Percentiles rank a stretch among this genome's conserved stretches.
phyloP scores from a whole-genome alignment of 2,329 filamentous ascomycete genomes.

The Pestalotiopsis sp. region DNA sequence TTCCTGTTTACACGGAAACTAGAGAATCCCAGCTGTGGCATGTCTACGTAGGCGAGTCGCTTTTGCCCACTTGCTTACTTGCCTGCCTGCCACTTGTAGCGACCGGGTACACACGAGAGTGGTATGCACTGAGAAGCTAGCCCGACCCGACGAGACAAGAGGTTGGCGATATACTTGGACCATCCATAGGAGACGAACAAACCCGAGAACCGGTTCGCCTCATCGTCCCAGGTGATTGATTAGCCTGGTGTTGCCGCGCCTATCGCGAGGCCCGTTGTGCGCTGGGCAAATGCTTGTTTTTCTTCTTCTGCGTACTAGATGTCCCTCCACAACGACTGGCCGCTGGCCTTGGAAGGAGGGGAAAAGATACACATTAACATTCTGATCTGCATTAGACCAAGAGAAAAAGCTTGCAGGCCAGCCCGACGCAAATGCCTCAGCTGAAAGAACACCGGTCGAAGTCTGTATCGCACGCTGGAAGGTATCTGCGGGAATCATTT shows the following conservation, averaged over 20 bases:
- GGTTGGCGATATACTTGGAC: too few relatives aligned
- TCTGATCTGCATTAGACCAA: not conserved
- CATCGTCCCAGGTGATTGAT: not conserved
- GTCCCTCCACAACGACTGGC: not conserved
- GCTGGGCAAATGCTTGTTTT: constrained; percentile 5
- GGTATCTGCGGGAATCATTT: too few relatives aligned
- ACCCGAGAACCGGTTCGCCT: not conserved
- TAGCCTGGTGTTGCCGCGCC: not conserved
- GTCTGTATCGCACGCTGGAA: too few relatives aligned
- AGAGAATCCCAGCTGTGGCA: too few relatives aligned
- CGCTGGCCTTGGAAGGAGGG: not conserved
- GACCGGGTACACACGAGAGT: too few relatives aligned
- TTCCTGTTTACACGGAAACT: too few relatives aligned
- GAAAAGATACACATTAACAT: not conserved
- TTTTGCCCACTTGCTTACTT: too few relatives aligned
- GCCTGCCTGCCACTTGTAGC: too few relatives aligned
- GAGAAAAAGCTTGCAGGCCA: not conserved
- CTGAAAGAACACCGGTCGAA: not conserved
- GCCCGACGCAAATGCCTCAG: not conserved
- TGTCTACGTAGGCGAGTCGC: too few relatives aligned
- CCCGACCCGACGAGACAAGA: too few relatives aligned
- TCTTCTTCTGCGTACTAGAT: not conserved
- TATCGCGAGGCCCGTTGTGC: not conserved
- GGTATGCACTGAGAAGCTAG: too few relatives aligned
- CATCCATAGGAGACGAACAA: too few relatives aligned